Conservation (phyloP, 768 basidiomycete species). For the Termitomyces sp. region DNA sequence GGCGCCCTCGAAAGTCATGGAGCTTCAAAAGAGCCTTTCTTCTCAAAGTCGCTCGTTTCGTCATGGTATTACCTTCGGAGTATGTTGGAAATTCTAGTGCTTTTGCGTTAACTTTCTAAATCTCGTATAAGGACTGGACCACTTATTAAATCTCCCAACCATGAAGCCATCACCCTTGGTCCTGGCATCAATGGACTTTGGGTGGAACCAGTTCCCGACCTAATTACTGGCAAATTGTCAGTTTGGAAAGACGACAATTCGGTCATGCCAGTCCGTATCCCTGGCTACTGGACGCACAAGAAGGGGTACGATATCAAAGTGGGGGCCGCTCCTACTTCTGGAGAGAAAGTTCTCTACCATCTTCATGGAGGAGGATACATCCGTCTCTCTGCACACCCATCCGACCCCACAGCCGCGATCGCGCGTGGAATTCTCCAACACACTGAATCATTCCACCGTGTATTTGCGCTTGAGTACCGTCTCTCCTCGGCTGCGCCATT, state of each 20-base stretch:
- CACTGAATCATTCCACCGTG: constrained; percentile 39
- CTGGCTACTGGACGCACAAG: constrained; percentile 60
- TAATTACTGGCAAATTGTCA: constrained; percentile 40
- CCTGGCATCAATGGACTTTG: constrained; percentile 43
- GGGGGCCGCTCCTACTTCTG: constrained; percentile 37
- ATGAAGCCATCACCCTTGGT: constrained; percentile 40
- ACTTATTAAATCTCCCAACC: constrained; percentile 28
- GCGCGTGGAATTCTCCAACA: constrained; percentile 45
- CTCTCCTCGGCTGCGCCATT: constrained; percentile 46
- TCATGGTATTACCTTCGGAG: constrained; percentile 22
- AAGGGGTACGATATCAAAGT: constrained; percentile 31
- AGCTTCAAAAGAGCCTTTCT: constrained; percentile 35
- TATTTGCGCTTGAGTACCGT: constrained; percentile 71
- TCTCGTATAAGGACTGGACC: constrained; percentile 31
- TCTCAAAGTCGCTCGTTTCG: constrained; percentile 32
- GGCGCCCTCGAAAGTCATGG: constrained; percentile 48
- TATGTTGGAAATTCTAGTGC: constrained; percentile 17
- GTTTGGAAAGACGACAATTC: constrained; percentile 35
- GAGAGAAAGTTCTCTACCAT: constrained; percentile 54
- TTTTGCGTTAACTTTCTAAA: not conserved
- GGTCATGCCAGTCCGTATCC: constrained; percentile 41
- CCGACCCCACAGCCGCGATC: constrained; percentile 42
- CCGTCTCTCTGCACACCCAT: constrained; percentile 53
- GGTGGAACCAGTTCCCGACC: constrained; percentile 40
- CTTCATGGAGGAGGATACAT: constrained; percentile 69